Base-by-base conservation (phyloP, 805 yeast species). In the Starmerella sp. region DNA sequence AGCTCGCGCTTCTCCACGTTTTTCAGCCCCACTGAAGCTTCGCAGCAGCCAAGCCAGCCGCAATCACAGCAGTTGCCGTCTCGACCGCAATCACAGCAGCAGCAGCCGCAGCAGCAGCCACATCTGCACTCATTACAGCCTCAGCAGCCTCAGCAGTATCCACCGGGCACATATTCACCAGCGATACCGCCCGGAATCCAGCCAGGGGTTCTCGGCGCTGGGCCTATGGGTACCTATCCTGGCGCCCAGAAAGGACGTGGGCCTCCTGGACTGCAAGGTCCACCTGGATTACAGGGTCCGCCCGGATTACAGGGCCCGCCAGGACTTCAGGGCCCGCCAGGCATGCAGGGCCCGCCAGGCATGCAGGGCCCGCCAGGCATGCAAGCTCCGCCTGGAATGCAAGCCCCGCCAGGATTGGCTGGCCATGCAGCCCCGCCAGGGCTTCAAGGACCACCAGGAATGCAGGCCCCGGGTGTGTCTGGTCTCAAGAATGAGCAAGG, bases 1-100 rank as follows among this genome's bases (percentile, higher is more conserved):
- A 54, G 55, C 36, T 60, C 63, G 31, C 56, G 63, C 29, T 60
- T 61, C 50, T 56, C 58, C 9, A 55, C 59, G 22, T 58, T 59
- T 32, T 59, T 59, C 53, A 39, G 42, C 32, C 55, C 35, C 8
- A 31, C 11, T 10, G 51, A 28, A 10, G 6, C 10, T 17, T 15
- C 35, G 30, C 36, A 29, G 35, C 38, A 44, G 34, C 30, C 9
- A 31, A 4, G 1, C 1, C 48, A 30, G 37, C 3, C 17, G 48
- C 37, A 10, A 31, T 30, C 5, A 17, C 41, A 15, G 31, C 37
- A 36, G 28, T 28, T 6, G 17, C 42, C 9, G 22, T 15, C 28
- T 6, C 51, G 17, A 10, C 36, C n/a, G 44, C 51, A 48, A 30
- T 28, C n/a, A n/a, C 47, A 31, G 28, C 47, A 31, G 41, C 37